Evolutionary conservation across 179 eudicot genomes (phyloP).

Genomic region (Corrigiola litoralis): DNA sequence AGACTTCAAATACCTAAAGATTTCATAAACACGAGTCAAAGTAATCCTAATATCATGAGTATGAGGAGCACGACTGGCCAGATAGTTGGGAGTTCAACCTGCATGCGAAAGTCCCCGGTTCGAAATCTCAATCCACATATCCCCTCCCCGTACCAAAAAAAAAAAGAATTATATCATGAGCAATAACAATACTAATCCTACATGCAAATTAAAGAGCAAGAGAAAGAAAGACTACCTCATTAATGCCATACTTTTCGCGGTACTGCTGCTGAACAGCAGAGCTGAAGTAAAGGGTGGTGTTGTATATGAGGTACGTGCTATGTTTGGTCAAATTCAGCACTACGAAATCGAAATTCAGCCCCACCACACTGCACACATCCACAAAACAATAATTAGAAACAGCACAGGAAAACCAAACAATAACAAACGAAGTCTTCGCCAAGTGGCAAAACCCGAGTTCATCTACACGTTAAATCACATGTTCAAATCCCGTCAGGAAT

Average conservation of each 20-base stretch:
- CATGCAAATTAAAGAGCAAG: not conserved
- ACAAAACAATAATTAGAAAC: not conserved
- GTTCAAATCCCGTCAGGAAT: too few relatives aligned
- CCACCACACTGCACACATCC: slow-evolving; percentile 73
- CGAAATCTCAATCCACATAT: too few relatives aligned
- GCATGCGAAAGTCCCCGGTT: too few relatives aligned
- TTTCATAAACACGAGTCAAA: too few relatives aligned
- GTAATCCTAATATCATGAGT: too few relatives aligned
- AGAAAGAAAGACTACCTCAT: slow-evolving; percentile 42
- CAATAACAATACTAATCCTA: not conserved
- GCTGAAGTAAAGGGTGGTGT: slow-evolving; percentile 82
- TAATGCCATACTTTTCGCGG: slow-evolving; percentile 53
- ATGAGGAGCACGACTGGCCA: too few relatives aligned
- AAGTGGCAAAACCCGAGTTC: not conserved
- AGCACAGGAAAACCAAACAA: not conserved
- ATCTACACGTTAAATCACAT: too few relatives aligned
- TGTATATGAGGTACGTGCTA: slow-evolving; percentile 72
- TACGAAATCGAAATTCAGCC: slow-evolving; percentile 86
- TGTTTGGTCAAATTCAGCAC: slow-evolving; percentile 87
- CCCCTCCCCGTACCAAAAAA: not conserved
- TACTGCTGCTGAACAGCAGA: slow-evolving; percentile 74
- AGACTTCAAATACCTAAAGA: too few relatives aligned
- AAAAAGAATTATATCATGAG: not conserved
- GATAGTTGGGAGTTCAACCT: too few relatives aligned
- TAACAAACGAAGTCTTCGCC: not conserved